These are phyloP conservation scores for Symbiodinium pilosum DNA, from an alignment of 73 alveolate species.

Conservation along the genomic window DNA sequence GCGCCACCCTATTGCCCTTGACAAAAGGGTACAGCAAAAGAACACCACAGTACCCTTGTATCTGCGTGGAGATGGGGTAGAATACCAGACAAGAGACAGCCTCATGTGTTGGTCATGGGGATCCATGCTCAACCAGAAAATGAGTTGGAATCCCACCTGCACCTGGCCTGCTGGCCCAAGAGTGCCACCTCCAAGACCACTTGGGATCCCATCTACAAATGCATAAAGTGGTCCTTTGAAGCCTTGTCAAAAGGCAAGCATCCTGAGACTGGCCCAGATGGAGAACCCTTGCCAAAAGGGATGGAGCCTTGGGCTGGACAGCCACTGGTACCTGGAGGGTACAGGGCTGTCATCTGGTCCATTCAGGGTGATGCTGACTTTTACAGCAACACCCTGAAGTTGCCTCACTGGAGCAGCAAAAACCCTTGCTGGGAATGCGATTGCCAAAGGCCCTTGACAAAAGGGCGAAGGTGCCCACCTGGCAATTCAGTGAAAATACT, in stretches of 20 bases:
- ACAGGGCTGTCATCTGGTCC: constrained; percentile 30
- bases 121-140: not conserved
- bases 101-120: constrained; percentile 21
- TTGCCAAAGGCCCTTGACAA: not conserved
- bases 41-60: not conserved
- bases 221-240: not conserved
- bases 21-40: not conserved
- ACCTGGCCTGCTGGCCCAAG: not conserved
- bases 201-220: not conserved
- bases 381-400: not conserved
- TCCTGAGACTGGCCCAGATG: constrained; percentile 22
- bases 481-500: constrained; percentile 30
- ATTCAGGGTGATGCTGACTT: constrained; percentile 43
- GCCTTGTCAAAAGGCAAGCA: constrained; percentile 37
- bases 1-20: not conserved
- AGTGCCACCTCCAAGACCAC: not conserved
- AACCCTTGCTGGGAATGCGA: constrained; percentile 31
- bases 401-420: constrained; percentile 23
- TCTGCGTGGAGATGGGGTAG: not conserved
- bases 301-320: not conserved
- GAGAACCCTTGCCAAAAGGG: constrained; percentile 28
- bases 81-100: not conserved
- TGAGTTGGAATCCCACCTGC: not conserved
- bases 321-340: not conserved
- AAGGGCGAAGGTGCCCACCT: not conserved